phyloP scores from a whole-genome alignment of 441 rosid species.

The Caryocar brasiliense region DNA sequence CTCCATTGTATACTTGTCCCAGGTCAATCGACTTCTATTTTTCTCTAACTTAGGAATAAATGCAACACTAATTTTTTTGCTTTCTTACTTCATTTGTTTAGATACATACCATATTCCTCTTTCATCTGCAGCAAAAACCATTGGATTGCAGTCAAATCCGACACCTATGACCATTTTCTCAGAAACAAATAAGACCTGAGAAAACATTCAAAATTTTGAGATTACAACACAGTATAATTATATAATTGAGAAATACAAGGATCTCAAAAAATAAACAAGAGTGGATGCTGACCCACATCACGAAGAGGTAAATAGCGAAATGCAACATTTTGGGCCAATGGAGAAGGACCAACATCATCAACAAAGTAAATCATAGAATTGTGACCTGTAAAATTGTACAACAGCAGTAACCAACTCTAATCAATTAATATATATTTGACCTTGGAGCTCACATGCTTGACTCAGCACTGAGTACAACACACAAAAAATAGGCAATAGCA shows the following conservation, averaged over 20 bases:
- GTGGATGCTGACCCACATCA: constrained; percentile 99
- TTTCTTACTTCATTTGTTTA: too few species aligned
- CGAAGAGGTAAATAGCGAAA: constrained; percentile 94
- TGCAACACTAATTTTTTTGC: too few species aligned
- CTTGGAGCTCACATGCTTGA: neutral
- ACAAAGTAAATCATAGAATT: constrained; percentile 94
- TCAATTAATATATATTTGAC: neutral
- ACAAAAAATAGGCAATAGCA: neutral
- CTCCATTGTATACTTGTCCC: too few species aligned
- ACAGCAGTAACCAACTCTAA: constrained; percentile 9
- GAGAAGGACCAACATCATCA: constrained; percentile 95
- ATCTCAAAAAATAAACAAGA: constrained; percentile 31
- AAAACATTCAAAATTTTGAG: constrained; percentile 9
- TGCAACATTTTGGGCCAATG: constrained; percentile 83
- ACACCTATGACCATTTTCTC: constrained; percentile 90
- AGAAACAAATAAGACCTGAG: constrained; percentile 77
- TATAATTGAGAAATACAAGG: constrained; percentile 10
- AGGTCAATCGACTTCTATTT: too few species aligned
- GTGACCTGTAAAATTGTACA: constrained; percentile 53
- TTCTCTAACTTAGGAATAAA: too few species aligned
- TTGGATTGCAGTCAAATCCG: constrained; percentile 87
- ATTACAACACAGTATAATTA: constrained; percentile 16
- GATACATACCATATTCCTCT: constrained; percentile 74
- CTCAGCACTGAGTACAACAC: neutral
- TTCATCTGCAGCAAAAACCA: constrained; percentile 93